Conservation (phyloP, 768 basidiomycete genomes). For the Pulveroboletus frians region DNA sequence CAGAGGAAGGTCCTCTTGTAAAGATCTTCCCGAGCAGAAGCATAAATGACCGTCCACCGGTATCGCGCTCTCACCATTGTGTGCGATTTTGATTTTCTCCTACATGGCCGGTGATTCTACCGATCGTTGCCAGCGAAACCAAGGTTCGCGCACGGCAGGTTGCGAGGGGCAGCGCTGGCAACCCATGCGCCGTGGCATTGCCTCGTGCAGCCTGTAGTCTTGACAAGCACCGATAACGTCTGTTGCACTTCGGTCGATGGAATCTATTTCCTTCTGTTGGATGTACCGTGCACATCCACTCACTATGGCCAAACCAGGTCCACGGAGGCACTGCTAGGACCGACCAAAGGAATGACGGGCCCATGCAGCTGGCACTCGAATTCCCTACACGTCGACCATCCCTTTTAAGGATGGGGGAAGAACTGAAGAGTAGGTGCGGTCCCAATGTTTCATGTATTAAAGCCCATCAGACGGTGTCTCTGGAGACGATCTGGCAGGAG, state of each 20-base stretch:
- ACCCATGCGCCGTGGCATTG: not conserved
- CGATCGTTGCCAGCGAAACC: not conserved
- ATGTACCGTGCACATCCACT: not conserved
- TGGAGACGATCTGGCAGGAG: too few relatives aligned
- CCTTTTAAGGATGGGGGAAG: too few relatives aligned
- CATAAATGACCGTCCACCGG: constrained; percentile 45
- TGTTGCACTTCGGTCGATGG: not conserved
- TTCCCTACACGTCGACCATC: too few relatives aligned
- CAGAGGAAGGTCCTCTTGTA: not conserved
- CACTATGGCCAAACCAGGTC: too few relatives aligned
- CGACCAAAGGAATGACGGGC: too few relatives aligned
- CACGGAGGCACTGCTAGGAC: too few relatives aligned
- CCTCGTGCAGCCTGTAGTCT: not conserved
- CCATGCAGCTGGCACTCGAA: too few relatives aligned
- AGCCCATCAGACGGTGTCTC: too few relatives aligned
- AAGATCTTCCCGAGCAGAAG: not conserved
- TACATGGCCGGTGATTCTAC: constrained; percentile 35
- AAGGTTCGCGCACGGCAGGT: constrained; percentile 31
- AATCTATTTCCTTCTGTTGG: not conserved
- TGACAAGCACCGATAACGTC: not conserved
- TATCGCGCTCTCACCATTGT: constrained; percentile 48
- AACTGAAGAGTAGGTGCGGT: too few relatives aligned
- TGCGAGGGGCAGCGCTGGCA: too few relatives aligned
- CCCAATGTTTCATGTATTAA: too few relatives aligned
- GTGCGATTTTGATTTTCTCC: constrained; percentile 50